phyloP scores from a whole-genome alignment of 768 basidiomycete genomes.

The Pulveroboletus sp. region DNA sequence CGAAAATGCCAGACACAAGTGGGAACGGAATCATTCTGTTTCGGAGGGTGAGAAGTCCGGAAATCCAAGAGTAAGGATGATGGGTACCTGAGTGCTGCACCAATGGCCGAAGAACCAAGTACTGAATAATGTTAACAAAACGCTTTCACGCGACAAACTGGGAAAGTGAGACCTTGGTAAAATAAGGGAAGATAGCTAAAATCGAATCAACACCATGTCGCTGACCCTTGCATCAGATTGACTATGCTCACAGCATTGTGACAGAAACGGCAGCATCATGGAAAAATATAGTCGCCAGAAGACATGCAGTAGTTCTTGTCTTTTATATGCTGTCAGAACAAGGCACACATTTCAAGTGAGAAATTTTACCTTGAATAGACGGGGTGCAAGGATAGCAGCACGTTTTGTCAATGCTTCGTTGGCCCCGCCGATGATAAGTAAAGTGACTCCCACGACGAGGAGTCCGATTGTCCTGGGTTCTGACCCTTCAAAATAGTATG shows the following conservation, averaged over 20 bases:
- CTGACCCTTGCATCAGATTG: neutral
- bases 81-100: constrained; percentile 60
- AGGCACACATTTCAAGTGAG: neutral
- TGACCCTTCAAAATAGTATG: constrained; percentile 51
- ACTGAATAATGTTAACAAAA: constrained; percentile 25
- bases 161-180: constrained; percentile 45
- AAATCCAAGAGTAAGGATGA: constrained; percentile 29
- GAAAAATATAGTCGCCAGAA: constrained; percentile 56
- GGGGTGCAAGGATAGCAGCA: constrained; percentile 69
- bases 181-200: constrained; percentile 64
- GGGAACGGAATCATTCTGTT: constrained; percentile 70
- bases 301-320: constrained; percentile 65
- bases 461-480: constrained; percentile 53
- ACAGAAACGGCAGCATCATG: constrained; percentile 61
- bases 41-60: neutral
- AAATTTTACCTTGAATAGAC: constrained; percentile 59
- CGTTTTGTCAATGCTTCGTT: constrained; percentile 61
- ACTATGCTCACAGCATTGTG: constrained; percentile 26
- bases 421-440: constrained; percentile 47
- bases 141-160: neutral
- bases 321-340: constrained; percentile 20
- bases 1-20: constrained; percentile 52
- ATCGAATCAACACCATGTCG: neutral
- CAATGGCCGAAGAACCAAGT: constrained; percentile 68
- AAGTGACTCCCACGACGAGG: constrained; percentile 49